Conservation (phyloP, 1,139 yeast genomes). For the Geotrichum candidum region DNA sequence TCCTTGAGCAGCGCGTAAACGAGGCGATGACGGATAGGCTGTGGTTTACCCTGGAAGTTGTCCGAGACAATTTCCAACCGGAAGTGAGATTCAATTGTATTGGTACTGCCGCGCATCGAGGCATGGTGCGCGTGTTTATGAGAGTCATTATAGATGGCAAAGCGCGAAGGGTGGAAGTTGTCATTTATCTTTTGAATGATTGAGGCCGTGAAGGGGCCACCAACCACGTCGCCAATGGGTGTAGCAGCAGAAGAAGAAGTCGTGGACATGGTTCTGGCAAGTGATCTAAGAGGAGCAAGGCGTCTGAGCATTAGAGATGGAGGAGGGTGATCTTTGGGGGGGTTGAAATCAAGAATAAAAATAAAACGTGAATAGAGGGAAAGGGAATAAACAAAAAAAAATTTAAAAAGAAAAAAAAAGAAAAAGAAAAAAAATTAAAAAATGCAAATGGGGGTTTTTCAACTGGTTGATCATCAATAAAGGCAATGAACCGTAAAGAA, state of each 20-base stretch:
- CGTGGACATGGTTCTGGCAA: conserved; percentile 4
- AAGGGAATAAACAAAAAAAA: no score
- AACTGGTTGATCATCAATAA: no score
- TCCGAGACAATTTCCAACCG: conserved; percentile 60
- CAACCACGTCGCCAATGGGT: conserved; percentile 16
- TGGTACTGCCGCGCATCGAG: conserved; percentile 68
- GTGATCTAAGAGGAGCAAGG: not conserved
- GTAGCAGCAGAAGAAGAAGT: not conserved
- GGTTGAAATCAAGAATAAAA: no score
- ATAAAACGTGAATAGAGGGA: no score
- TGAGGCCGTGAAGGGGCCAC: conserved; percentile 45
- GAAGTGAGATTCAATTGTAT: conserved; percentile 82
- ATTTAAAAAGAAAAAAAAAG: no score
- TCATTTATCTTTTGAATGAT: conserved; percentile 45
- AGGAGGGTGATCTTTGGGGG: no score
- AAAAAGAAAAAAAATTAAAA: no score
- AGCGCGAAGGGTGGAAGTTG: conserved; percentile 46
- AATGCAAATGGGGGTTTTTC: no score
- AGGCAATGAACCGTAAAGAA: no score
- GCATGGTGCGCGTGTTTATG: conserved; percentile 85
- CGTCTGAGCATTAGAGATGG: not conserved
- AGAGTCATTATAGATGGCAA: conserved; percentile 72
- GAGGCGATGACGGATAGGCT: conserved; percentile 75
- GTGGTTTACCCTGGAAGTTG: conserved; percentile 56
- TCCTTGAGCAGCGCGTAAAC: conserved; percentile 65